Percentiles rank a stretch among this genome's conserved stretches.
phyloP scores from a whole-genome alignment of 495 filamentous ascomycete species.

The Penicillium lagena region DNA sequence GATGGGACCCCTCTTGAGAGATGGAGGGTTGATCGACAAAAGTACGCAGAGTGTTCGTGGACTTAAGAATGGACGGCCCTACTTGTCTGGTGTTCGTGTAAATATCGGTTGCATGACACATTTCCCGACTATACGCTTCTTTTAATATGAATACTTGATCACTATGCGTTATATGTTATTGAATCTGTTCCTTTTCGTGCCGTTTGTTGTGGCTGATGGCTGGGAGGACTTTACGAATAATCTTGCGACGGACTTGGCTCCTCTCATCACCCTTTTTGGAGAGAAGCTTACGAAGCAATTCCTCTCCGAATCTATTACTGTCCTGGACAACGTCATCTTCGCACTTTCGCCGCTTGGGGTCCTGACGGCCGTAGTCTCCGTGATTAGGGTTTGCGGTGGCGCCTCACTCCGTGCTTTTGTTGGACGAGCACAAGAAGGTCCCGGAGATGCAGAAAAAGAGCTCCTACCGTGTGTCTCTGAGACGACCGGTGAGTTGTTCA shows the following conservation, averaged over 20 bases:
- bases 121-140: no score
- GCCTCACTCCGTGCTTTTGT: conserved; percentile 46
- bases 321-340: conserved; percentile 48
- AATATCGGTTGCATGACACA: no score
- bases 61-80: not conserved
- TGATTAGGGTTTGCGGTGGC: conserved; percentile 47
- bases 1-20: no score
- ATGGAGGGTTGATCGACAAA: not conserved
- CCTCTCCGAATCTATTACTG: conserved; percentile 43
- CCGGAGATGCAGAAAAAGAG: conserved; percentile 33
- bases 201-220: conserved; percentile 13
- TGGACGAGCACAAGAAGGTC: conserved; percentile 41
- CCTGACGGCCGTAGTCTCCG: conserved; percentile 45
- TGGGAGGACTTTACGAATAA: conserved; percentile 52
- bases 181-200: conserved; percentile 11
- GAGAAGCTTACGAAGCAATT: conserved; percentile 53
- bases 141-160: not conserved
- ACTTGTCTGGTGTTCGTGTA: not conserved
- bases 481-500: conserved; percentile 37
- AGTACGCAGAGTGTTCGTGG: not conserved
- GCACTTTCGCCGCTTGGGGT: conserved; percentile 50
- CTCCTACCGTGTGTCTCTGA: conserved; percentile 37
- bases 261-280: conserved; percentile 49
- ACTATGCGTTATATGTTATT: conserved; percentile 6
- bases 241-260: conserved; percentile 42